Conservation (phyloP, 495 filamentous ascomycete genomes). For the Friedmanniomyces simplex region DNA sequence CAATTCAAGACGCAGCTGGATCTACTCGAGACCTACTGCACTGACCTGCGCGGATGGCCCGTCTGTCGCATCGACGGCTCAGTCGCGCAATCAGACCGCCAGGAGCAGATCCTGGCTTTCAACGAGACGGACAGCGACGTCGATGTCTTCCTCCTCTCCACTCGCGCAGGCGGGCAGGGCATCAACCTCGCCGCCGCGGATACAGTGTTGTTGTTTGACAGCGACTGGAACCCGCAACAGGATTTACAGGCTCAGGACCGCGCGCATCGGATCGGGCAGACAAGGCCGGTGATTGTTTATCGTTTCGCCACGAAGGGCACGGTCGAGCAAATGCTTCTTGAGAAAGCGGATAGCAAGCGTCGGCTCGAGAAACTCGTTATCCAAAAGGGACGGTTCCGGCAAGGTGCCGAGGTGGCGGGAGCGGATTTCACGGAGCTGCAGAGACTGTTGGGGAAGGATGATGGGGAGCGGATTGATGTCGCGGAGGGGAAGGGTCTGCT, state of each 20-base stretch:
- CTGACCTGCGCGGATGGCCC: conserved; percentile 58
- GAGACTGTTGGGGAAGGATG: conserved; percentile 51
- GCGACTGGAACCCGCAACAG: conserved; percentile 96
- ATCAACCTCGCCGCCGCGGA: conserved; percentile 74
- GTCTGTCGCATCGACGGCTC: conserved; percentile 86
- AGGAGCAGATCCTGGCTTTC: conserved; percentile 74
- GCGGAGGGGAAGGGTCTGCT: conserved; percentile 53
- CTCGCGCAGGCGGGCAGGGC: conserved; percentile 85
- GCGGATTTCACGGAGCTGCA: conserved; percentile 50
- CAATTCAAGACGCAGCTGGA: conserved; percentile 94
- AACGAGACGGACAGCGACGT: conserved; percentile 40
- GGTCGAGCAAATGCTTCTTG: conserved; percentile 78
- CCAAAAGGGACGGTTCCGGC: conserved; percentile 70
- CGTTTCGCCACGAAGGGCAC: conserved; percentile 88
- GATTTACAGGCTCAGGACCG: conserved; percentile 95
- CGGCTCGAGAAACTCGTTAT: conserved; percentile 90
- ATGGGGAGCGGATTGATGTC: conserved; percentile 44
- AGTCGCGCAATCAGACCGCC: conserved; percentile 71
- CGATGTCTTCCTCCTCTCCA: conserved; percentile 78
- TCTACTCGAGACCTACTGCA: conserved; percentile 77
- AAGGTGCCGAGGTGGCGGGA: conserved; percentile 34
- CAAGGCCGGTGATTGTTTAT: conserved; percentile 84
- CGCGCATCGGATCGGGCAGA: conserved; percentile 90
- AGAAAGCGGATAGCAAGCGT: conserved; percentile 87
- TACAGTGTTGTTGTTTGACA: conserved; percentile 65